Percentiles rank a stretch among this genome's conserved stretches.
These are phyloP conservation scores for Phytophthora lateralis DNA, from an alignment of 352 stramenopile genomes.

Conservation along the genomic window DNA sequence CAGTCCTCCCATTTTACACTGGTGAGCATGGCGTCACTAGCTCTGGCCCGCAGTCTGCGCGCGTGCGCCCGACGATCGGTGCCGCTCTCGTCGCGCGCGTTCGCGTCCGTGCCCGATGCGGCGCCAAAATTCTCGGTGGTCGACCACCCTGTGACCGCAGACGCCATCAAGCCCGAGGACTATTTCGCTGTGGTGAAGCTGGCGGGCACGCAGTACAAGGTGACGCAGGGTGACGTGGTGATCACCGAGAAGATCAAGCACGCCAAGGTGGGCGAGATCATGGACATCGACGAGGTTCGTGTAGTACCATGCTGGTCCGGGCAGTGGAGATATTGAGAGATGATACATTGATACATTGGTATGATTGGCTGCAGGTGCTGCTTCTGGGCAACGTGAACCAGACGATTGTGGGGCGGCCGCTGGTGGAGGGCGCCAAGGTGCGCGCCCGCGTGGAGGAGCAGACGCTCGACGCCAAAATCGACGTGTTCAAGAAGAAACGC, in stretches of 20 bases:
- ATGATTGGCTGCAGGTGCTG: slow-evolving; percentile 49
- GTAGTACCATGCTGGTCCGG: slow-evolving; percentile 4
- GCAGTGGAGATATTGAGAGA: background rate
- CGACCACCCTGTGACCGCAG: slow-evolving; percentile 74
- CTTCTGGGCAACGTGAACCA: slow-evolving; percentile 85
- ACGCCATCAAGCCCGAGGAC: slow-evolving; percentile 68
- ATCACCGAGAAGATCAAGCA: slow-evolving; percentile 87
- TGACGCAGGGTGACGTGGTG: slow-evolving; percentile 84
- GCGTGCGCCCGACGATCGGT: slow-evolving; percentile 20
- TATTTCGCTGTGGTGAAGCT: slow-evolving; percentile 89
- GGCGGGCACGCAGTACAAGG: slow-evolving; percentile 86
- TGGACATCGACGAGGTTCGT: slow-evolving; percentile 75
- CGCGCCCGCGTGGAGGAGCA: slow-evolving; percentile 86
- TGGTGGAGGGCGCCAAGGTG: slow-evolving; percentile 76
- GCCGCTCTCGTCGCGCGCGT: slow-evolving; percentile 17
- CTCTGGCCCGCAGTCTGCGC: slow-evolving; percentile 27
- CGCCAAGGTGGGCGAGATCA: slow-evolving; percentile 85
- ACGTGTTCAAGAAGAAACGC: slow-evolving; percentile 92
- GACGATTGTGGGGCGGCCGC: slow-evolving; percentile 78
- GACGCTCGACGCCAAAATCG: slow-evolving; percentile 87
- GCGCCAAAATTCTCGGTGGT: slow-evolving; percentile 72
- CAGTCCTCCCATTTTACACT: slow-evolving; percentile 6
- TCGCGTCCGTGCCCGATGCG: slow-evolving; percentile 27
- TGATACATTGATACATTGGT: background rate
- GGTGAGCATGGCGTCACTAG: slow-evolving; percentile 29